These are phyloP conservation scores for Monosporascus sp. DNA, from an alignment of 2,329 filamentous ascomycete species.

Conservation along the genomic window DNA sequence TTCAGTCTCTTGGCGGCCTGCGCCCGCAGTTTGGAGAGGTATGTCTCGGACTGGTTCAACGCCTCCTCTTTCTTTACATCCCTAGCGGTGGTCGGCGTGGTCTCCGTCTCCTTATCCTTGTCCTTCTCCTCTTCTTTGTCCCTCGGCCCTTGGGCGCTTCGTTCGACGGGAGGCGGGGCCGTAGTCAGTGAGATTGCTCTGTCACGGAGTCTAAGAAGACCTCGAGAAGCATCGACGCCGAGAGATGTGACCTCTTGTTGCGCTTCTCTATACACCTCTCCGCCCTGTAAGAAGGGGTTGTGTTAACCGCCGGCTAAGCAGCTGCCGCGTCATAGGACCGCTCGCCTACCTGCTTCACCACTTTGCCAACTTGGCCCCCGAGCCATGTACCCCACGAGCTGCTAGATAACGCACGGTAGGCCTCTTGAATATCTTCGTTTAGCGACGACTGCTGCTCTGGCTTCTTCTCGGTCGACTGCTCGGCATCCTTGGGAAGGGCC, in stretches of 20 bases:
- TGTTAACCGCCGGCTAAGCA: background rate
- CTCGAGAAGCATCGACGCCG: constrained; percentile 75
- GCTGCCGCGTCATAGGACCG: background rate
- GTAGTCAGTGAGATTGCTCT: constrained; percentile 64
- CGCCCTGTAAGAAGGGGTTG: constrained; percentile 50
- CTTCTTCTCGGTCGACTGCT: constrained; percentile 41
- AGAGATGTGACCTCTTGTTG: constrained; percentile 78
- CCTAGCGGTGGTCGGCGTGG: constrained; percentile 41
- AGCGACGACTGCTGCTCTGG: constrained; percentile 51
- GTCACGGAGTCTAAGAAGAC: constrained; percentile 71
- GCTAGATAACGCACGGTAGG: constrained; percentile 86
- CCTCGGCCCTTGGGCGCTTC: constrained; percentile 13
- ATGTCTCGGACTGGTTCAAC: constrained; percentile 49
- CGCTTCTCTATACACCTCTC: constrained; percentile 76
- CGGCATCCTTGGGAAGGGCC: constrained; percentile 55
- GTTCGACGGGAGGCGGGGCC: constrained; percentile 20
- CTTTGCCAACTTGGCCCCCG: constrained; percentile 82
- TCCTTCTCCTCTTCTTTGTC: constrained; percentile 14
- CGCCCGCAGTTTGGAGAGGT: constrained; percentile 69
- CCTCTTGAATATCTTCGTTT: constrained; percentile 87
- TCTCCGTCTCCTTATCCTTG: constrained; percentile 30
- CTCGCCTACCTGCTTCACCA: constrained; percentile 76
- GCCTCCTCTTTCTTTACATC: constrained; percentile 38
- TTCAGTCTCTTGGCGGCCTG: constrained; percentile 81
- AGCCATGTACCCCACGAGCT: constrained; percentile 88